phyloP scores from a whole-genome alignment of 106 monocot genomes.

The Xerophyta viscosa region DNA sequence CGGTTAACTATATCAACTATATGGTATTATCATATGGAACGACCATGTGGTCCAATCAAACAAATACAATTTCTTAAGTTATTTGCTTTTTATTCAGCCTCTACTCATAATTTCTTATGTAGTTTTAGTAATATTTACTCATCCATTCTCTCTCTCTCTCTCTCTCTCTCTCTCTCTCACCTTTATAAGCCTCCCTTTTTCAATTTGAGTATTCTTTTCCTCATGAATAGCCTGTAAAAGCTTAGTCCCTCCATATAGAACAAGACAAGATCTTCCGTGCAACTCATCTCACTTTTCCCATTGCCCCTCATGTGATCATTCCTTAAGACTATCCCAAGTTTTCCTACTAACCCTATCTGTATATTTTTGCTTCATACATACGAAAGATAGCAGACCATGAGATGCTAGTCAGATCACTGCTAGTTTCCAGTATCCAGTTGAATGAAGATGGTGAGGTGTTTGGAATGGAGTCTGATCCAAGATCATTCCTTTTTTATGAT shows the following conservation, averaged over 20 bases:
- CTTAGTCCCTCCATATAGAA: too few species aligned
- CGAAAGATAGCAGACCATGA: neutral
- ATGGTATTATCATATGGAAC: too few species aligned
- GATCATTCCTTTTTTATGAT: slow-evolving; percentile 6
- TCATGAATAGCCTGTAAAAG: slow-evolving; percentile 23
- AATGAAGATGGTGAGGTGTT: too few species aligned
- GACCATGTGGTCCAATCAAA: too few species aligned
- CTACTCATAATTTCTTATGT: too few species aligned
- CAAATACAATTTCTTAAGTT: too few species aligned
- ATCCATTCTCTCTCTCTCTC: too few species aligned
- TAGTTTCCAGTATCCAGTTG: too few species aligned
- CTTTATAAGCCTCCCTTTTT: neutral
- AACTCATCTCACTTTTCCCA: slow-evolving; percentile 12
- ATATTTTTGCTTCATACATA: neutral
- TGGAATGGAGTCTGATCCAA: slow-evolving; percentile 54
- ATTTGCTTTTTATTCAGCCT: too few species aligned
- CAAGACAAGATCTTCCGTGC: slow-evolving; percentile 21
- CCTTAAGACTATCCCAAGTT: slow-evolving; percentile 1
- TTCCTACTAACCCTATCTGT: neutral
- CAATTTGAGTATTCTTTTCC: slow-evolving; percentile 14
- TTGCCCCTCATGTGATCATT: slow-evolving; percentile 12
- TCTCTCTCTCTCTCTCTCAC: neutral
- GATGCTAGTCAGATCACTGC: slow-evolving; percentile 1
- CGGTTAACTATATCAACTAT: too few species aligned
- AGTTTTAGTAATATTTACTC: too few species aligned